Evolutionary conservation across 2,329 filamentous ascomycete genomes (phyloP), one percentile per base, ranked within the genome.

Genomic region (Fusarium floridanum): DNA sequence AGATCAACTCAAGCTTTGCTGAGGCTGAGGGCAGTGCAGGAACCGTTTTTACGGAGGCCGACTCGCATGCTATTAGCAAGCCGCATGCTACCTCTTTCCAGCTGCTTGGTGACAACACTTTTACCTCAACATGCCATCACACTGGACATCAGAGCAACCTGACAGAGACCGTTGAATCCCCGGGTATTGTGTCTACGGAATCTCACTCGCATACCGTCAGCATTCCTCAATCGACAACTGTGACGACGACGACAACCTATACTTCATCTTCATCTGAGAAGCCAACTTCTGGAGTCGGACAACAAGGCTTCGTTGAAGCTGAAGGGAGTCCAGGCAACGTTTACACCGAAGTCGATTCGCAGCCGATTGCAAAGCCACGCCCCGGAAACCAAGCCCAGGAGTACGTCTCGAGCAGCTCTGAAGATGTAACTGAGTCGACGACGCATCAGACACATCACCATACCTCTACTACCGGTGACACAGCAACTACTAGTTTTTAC

Each of bases 41-140:
- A 22, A 69, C 43, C 12, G 3, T 27, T 4, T 68, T 39, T 0
- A 41, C n/a, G 0, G 61, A 71, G 12, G 67, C 45, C 10, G 66
- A 69, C 16, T 69, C 67, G 1, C n/a, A 32, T 1, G 22, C 64
- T 6, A 68, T 67, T 8, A 32, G 27, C 17, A 55, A n/a, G 6
- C 48, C 48, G 9, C 48, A 32, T 20, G 10, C 48, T 8, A 55
- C 48, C 5, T 32, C 27, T 12, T 55, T 55, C 27, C 48, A 55
- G 27, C 27, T 55, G 6, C 48, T 55, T 20, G 48, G 48, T n/a
- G 27, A 55, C 48, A 55, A 55, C 17, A 32, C 48, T 55, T 20
- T 34, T 4, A 29, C 48, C 12, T 29, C 48, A 53, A 29, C 48
- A 53, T n/a, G 24, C 7, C 9, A 11, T 6, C 6, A 53, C 24